These are phyloP conservation scores for Kregervanrija delftensis DNA, from an alignment of 805 yeast species.

Conservation along the genomic window DNA sequence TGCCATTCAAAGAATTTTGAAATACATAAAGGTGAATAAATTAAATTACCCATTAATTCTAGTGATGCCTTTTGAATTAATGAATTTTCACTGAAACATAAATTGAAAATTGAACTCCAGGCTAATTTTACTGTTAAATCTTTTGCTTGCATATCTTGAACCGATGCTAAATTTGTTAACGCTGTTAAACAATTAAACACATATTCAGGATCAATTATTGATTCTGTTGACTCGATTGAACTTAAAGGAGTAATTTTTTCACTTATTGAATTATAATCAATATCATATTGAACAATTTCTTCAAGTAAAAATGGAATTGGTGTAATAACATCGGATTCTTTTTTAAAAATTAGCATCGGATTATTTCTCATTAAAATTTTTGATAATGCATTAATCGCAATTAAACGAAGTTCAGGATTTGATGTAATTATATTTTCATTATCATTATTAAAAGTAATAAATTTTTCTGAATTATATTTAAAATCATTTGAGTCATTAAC, in stretches of 20 bases:
- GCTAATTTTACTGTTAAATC: conserved; percentile 29
- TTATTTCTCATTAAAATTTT: conserved; percentile 34
- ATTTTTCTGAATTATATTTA: conserved; percentile 16
- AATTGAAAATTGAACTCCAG: conserved; percentile 31
- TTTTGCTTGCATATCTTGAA: conserved; percentile 27
- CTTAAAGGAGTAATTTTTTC: conserved; percentile 15
- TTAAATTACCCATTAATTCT: conserved; percentile 43
- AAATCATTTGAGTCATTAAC: conserved; percentile 23
- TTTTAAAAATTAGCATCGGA: conserved; percentile 35
- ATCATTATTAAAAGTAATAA: conserved; percentile 18
- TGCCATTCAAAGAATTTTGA: conserved; percentile 55
- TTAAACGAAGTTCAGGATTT: conserved; percentile 20
- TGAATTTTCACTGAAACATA: conserved; percentile 29
- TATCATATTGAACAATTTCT: conserved; percentile 34
- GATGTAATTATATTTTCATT: neutral
- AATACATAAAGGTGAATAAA: conserved; percentile 30
- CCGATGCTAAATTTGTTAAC: conserved; percentile 43
- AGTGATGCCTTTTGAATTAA: conserved; percentile 39
- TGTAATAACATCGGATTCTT: conserved; percentile 33
- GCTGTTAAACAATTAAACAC: conserved; percentile 40
- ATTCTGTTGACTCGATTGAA: conserved; percentile 12
- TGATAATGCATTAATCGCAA: conserved; percentile 38
- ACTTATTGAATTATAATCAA: conserved; percentile 14
- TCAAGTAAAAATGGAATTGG: conserved; percentile 44
- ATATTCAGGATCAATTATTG: conserved; percentile 28